A percentile compares a stretch with the other conserved stretches of the same genome.
Conservation (phyloP, 176 grass and related monocot genomes). For the Hsuehochloa calcarea region DNA sequence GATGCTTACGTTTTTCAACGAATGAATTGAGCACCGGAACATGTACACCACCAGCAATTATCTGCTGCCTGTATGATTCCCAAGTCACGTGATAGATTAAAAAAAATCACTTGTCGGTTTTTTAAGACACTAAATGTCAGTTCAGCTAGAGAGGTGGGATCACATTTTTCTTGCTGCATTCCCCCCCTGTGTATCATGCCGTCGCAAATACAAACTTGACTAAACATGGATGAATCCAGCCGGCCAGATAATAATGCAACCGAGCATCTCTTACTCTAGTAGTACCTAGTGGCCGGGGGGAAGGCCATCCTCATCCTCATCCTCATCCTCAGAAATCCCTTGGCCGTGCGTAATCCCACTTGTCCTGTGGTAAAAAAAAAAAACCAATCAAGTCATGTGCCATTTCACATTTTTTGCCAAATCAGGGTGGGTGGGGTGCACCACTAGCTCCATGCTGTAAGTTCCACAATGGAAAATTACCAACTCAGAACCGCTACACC, state of each 20-base stretch:
- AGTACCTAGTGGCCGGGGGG: too few relatives aligned
- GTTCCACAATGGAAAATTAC: background rate
- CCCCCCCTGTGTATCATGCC: background rate
- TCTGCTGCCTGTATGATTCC: too few relatives aligned
- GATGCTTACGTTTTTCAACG: background rate
- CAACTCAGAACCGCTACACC: constrained; percentile 25
- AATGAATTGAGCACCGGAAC: background rate
- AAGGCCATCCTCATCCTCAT: constrained; percentile 4
- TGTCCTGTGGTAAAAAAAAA: background rate
- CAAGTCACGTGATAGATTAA: too few relatives aligned
- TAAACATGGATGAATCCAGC: background rate
- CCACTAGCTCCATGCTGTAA: background rate
- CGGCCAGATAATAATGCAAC: background rate
- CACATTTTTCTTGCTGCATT: background rate
- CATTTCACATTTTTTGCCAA: constrained; percentile 1
- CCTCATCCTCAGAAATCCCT: constrained; percentile 5
- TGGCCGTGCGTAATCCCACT: background rate
- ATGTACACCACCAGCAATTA: background rate
- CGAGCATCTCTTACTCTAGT: constrained; percentile 16
- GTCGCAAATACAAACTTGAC: background rate
- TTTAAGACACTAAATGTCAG: background rate
- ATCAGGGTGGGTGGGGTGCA: background rate
- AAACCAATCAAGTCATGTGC: background rate
- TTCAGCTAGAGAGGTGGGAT: background rate
- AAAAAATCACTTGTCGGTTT: too few relatives aligned